A percentile compares a stretch with the other conserved stretches of the same genome.
phyloP scores from a whole-genome alignment of 2,329 filamentous ascomycete species.

The Macroventuria anomochaeta region DNA sequence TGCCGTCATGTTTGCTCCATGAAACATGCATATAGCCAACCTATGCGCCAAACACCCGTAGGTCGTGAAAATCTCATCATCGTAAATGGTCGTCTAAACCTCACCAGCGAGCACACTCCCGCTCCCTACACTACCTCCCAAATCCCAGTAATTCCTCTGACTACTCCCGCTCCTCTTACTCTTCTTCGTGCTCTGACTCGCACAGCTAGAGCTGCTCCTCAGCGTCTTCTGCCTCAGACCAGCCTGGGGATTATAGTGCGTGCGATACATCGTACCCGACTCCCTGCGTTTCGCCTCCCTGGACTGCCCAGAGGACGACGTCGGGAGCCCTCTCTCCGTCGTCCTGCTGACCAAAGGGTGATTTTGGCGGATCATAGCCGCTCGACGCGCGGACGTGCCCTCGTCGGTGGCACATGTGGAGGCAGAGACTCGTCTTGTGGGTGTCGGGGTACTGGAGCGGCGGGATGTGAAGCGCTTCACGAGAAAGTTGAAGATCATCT shows the following conservation, averaged over 20 bases:
- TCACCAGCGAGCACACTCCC: constrained; percentile 55
- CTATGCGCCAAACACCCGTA: constrained; percentile 11
- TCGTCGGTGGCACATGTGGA: constrained; percentile 28
- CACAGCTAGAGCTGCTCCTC: constrained; percentile 70
- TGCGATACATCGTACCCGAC: constrained; percentile 21
- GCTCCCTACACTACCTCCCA: constrained; percentile 80
- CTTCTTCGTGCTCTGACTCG: constrained; percentile 83
- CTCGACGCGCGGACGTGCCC: constrained; percentile 65
- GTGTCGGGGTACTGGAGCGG: constrained; percentile 38
- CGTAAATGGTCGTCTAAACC: constrained; percentile 17
- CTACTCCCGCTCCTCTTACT: constrained; percentile 73
- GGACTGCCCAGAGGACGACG: constrained; percentile 24
- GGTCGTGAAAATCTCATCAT: constrained; percentile 8
- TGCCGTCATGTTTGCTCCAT: too few species aligned
- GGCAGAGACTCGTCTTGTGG: constrained; percentile 33
- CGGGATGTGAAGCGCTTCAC: constrained; percentile 48
- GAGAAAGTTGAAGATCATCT: constrained; percentile 81
- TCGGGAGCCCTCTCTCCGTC: constrained; percentile 36
- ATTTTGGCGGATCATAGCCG: constrained; percentile 83
- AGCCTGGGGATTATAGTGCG: constrained; percentile 30
- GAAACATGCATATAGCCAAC: constrained; percentile 4
- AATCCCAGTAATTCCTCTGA: constrained; percentile 89
- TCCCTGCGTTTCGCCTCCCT: constrained; percentile 34
- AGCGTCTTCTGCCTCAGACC: constrained; percentile 30
- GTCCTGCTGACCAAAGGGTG: constrained; percentile 79